A percentile compares a stretch with the other conserved stretches of the same genome.
Evolutionary conservation across 306 rosid genomes (phyloP).

Genomic region (Quercus rubra): DNA sequence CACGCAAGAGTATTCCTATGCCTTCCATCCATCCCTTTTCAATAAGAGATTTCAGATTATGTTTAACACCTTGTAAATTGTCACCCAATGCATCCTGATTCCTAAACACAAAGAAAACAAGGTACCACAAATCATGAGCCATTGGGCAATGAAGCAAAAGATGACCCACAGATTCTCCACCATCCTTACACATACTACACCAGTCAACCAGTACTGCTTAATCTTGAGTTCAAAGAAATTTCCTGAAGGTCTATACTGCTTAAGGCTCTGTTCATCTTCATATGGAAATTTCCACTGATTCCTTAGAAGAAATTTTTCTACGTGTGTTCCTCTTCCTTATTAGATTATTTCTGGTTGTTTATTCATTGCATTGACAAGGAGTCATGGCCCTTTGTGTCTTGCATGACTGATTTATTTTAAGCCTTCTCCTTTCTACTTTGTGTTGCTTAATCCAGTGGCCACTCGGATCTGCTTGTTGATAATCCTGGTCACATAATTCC

Average conservation of each 20-base stretch:
- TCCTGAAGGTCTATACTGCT: background rate
- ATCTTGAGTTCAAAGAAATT: background rate
- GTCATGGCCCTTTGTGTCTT: background rate
- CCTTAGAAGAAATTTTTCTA: background rate
- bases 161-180: no score
- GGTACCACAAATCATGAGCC: no score
- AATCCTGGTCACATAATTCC: constrained; percentile 26
- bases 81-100: no score
- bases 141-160: no score
- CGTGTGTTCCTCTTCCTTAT: background rate
- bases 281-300: background rate
- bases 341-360: background rate
- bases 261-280: background rate
- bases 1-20: no score
- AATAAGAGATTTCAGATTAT: no score
- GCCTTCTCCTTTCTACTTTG: constrained; percentile 8
- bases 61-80: no score
- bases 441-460: constrained; percentile 20
- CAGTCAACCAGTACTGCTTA: no score
- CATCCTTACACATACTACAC: no score
- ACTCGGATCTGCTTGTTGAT: constrained; percentile 23
- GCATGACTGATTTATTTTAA: background rate
- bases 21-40: no score
- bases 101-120: no score
- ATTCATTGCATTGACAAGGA: constrained; percentile 1